phyloP scores from a whole-genome alignment of 2,329 filamentous ascomycete genomes.

The Colletotrichum australisinense region DNA sequence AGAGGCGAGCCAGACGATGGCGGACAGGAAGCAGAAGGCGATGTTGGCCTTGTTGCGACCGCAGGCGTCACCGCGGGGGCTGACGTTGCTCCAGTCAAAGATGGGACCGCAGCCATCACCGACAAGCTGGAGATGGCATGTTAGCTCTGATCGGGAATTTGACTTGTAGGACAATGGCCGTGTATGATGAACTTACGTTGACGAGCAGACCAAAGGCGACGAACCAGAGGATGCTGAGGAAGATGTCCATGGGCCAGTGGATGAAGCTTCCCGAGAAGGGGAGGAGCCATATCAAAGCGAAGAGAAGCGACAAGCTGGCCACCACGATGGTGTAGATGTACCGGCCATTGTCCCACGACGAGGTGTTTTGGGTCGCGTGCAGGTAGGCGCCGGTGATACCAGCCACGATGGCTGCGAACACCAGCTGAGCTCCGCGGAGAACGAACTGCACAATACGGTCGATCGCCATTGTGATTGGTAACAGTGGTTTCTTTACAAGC shows the following conservation, averaged over 20 bases:
- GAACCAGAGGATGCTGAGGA: conserved; percentile 79
- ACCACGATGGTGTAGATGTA: conserved; percentile 83
- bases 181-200: conserved; percentile 57
- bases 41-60: conserved; percentile 77
- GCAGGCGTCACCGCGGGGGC: conserved; percentile 63
- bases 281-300: conserved; percentile 78
- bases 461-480: conserved; percentile 47
- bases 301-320: conserved; percentile 74
- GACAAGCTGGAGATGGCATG: conserved; percentile 46
- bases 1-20: conserved; percentile 77
- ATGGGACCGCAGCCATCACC: conserved; percentile 63
- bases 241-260: conserved; percentile 77
- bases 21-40: conserved; percentile 78
- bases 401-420: conserved; percentile 78
- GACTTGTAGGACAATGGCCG: background rate
- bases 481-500: background rate
- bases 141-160: background rate
- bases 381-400: conserved; percentile 77
- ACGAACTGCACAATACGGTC: conserved; percentile 53
- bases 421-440: conserved; percentile 64
- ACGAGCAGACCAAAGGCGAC: conserved; percentile 75
- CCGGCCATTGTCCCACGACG: conserved; percentile 68
- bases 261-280: conserved; percentile 76
- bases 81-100: conserved; percentile 70
- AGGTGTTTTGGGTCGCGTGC: conserved; percentile 55